Conservation (phyloP, 495 filamentous ascomycete genomes). For the Aspergillus homomorphus region DNA sequence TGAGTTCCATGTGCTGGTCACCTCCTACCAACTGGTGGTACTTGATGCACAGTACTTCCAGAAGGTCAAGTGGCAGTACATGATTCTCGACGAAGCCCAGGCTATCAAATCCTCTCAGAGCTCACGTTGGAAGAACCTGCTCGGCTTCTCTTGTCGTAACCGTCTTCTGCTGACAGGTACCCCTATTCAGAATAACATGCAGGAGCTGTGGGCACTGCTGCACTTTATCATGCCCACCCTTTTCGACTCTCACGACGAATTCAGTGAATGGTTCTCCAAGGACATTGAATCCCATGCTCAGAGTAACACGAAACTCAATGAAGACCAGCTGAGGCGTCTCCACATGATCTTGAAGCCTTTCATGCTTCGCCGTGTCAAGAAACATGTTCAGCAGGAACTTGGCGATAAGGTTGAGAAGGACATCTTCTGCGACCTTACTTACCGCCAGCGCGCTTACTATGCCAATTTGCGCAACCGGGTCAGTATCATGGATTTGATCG, state of each 20-base stretch:
- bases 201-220: slow-evolving; percentile 94
- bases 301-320: slow-evolving; percentile 97
- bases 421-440: slow-evolving; percentile 94
- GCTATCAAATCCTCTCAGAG: slow-evolving; percentile 98
- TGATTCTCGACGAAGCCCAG: slow-evolving; percentile 98
- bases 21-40: slow-evolving; percentile 96
- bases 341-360: slow-evolving; percentile 99
- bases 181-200: slow-evolving; percentile 99
- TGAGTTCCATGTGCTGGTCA: slow-evolving; percentile 92
- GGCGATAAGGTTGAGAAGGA: slow-evolving; percentile 98
- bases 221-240: slow-evolving; percentile 99
- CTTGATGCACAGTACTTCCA: slow-evolving; percentile 95
- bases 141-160: slow-evolving; percentile 95
- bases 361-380: slow-evolving; percentile 99
- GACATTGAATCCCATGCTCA: slow-evolving; percentile 98
- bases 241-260: slow-evolving; percentile 98
- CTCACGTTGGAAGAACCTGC: slow-evolving; percentile 91
- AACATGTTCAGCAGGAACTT: slow-evolving; percentile 97
- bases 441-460: slow-evolving; percentile 95
- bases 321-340: slow-evolving; percentile 91
- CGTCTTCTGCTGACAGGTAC: slow-evolving; percentile 92
- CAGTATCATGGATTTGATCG: slow-evolving; percentile 96
- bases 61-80: slow-evolving; percentile 99
- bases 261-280: slow-evolving; percentile 99
- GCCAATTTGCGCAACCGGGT: slow-evolving; percentile 89